These are phyloP conservation scores for Schoenoplectus triqueter DNA, from an alignment of 202 grass and related monocot genomes.

Conservation along the genomic window DNA sequence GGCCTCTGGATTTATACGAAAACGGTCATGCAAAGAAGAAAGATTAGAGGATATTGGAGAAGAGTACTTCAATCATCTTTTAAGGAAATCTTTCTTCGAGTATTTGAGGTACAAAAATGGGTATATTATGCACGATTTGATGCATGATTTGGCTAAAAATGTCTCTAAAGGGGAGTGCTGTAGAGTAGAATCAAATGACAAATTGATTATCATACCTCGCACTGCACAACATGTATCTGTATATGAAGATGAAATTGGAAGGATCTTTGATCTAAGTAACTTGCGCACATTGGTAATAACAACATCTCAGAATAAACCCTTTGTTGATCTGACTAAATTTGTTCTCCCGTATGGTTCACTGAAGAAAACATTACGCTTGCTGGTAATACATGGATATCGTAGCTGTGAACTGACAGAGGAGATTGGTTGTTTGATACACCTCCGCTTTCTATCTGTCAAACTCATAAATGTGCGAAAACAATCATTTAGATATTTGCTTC, in stretches of 20 bases:
- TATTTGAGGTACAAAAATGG: conserved; percentile 1
- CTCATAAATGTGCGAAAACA: neutral
- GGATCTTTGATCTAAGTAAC: conserved; percentile 44
- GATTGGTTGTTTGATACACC: conserved; percentile 29
- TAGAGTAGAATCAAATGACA: conserved; percentile 39
- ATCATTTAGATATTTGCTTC: neutral
- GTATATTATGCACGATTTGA: conserved; percentile 58
- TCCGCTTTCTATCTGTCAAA: conserved; percentile 37
- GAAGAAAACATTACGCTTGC: conserved; percentile 40
- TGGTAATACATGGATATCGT: conserved; percentile 38
- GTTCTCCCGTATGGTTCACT: conserved; percentile 37
- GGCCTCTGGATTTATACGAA: conserved; percentile 50
- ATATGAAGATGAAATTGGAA: conserved; percentile 21
- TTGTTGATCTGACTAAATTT: neutral
- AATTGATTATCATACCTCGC: conserved; percentile 19
- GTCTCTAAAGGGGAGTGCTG: conserved; percentile 41
- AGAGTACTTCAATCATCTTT: conserved; percentile 50
- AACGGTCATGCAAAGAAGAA: neutral
- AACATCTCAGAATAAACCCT: neutral
- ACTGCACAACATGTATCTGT: conserved; percentile 50
- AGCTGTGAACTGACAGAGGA: conserved; percentile 24
- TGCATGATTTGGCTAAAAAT: conserved; percentile 41
- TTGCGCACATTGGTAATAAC: conserved; percentile 47
- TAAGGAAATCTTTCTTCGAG: conserved; percentile 54
- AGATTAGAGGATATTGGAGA: conserved; percentile 46